Percentiles rank a stretch among this genome's conserved stretches.
Conservation (phyloP, 164 flowering plant genomes). For the Cinnamomum chago region DNA sequence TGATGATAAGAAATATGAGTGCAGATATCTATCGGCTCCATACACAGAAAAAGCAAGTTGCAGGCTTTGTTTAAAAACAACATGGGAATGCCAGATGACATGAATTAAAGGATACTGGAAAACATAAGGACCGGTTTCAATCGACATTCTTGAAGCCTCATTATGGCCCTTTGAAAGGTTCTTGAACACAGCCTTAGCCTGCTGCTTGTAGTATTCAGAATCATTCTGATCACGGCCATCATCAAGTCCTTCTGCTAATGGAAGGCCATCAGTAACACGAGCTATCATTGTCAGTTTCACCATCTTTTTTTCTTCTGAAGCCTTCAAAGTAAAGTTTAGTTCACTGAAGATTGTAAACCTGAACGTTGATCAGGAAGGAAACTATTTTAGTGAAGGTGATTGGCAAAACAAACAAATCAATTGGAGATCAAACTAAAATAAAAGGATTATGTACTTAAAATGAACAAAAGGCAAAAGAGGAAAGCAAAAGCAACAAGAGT, state of each 20-base stretch:
- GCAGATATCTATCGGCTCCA: neutral
- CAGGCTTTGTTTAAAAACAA: neutral
- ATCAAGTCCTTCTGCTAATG: slow-evolving; percentile 70
- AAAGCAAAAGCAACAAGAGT: neutral
- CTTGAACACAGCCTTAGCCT: slow-evolving; percentile 75
- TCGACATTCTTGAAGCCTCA: slow-evolving; percentile 80
- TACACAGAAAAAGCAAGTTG: neutral
- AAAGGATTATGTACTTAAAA: neutral
- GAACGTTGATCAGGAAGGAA: neutral
- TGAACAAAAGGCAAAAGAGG: neutral
- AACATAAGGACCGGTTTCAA: slow-evolving; percentile 75
- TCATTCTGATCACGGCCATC: slow-evolving; percentile 67
- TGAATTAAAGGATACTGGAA: slow-evolving; percentile 69
- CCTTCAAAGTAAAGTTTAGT: neutral
- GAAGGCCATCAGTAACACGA: slow-evolving; percentile 83
- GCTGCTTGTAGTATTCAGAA: slow-evolving; percentile 76
- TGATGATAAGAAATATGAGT: neutral
- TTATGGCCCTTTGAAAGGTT: slow-evolving; percentile 67
- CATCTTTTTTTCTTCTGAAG: slow-evolving; percentile 26
- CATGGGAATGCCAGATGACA: neutral
- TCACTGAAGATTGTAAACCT: neutral
- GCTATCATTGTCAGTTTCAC: slow-evolving; percentile 80
- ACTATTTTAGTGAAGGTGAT: neutral
- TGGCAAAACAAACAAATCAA: neutral
- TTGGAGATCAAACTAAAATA: neutral